phyloP scores from a whole-genome alignment of 805 yeast genomes.

The Saccharomycopsis babjevae region DNA sequence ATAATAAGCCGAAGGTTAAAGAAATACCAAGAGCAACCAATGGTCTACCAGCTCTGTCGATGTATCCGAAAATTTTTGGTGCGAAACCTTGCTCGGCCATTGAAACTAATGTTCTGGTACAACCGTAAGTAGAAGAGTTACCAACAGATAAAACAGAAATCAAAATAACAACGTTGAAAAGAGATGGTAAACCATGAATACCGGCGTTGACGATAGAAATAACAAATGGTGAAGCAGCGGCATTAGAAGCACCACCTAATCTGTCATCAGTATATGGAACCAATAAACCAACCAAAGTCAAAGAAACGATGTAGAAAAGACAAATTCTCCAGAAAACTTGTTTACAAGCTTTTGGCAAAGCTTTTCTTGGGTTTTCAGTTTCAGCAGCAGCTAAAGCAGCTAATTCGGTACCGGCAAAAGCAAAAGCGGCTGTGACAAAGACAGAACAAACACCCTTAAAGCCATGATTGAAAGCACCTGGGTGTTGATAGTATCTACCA shows the following conservation, averaged over 20 bases:
- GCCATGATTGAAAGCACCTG: constrained; percentile 35
- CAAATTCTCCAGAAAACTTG: constrained; percentile 79
- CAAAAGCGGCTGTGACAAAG: constrained; percentile 60
- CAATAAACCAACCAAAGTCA: constrained; percentile 49
- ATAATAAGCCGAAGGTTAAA: constrained; percentile 44
- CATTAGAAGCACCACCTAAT: constrained; percentile 43
- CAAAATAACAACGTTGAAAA: constrained; percentile 60
- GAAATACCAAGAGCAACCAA: constrained; percentile 44
- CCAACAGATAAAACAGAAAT: constrained; percentile 63
- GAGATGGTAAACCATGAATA: constrained; percentile 50
- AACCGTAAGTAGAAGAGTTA: constrained; percentile 60
- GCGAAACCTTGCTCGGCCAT: constrained; percentile 55
- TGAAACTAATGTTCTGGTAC: constrained; percentile 56
- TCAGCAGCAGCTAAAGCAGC: constrained; percentile 74
- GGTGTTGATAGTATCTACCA: constrained; percentile 36
- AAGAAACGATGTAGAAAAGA: constrained; percentile 55
- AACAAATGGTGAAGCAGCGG: constrained; percentile 69
- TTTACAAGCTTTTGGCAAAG: constrained; percentile 65
- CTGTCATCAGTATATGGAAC: constrained; percentile 55
- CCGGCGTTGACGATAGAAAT: constrained; percentile 60
- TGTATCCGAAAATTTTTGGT: constrained; percentile 47
- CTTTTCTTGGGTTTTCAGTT: constrained; percentile 52
- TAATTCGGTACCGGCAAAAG: constrained; percentile 68
- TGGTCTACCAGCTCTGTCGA: constrained; percentile 63
- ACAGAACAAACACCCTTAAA: constrained; percentile 45